A percentile compares a stretch with the other conserved stretches of the same genome.
Conservation (phyloP, 2,329 filamentous ascomycete species). For the Aspergillus felis region DNA sequence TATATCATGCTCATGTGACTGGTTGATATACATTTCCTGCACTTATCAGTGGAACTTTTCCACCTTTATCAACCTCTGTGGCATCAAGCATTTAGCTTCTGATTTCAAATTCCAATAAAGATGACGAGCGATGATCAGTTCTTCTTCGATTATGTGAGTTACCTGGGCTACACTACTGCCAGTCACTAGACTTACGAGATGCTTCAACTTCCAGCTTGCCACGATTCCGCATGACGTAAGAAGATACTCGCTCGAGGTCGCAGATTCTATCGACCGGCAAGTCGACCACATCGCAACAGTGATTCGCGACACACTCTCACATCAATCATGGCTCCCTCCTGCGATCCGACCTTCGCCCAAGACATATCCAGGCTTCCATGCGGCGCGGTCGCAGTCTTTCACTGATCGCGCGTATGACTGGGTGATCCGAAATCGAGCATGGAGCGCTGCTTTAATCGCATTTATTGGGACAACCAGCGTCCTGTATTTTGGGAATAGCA, state of each 20-base stretch:
- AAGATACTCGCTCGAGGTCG: slow-evolving; percentile 67
- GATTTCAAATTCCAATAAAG: slow-evolving; percentile 25
- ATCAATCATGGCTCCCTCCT: slow-evolving; percentile 69
- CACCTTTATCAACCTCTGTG: neutral
- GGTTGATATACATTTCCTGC: neutral
- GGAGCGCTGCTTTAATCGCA: slow-evolving; percentile 67
- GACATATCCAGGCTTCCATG: slow-evolving; percentile 17
- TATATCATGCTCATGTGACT: slow-evolving; percentile 15
- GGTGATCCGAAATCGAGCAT: slow-evolving; percentile 67
- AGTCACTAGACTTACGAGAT: slow-evolving; percentile 10
- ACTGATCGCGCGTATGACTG: slow-evolving; percentile 63
- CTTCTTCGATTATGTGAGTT: slow-evolving; percentile 69
- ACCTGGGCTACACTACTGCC: neutral
- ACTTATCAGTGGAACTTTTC: slow-evolving; percentile 4
- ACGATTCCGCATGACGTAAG: slow-evolving; percentile 63
- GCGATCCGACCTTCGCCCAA: slow-evolving; percentile 55
- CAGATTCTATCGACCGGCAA: slow-evolving; percentile 74
- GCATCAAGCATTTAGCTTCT: neutral
- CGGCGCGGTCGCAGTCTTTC: slow-evolving; percentile 36
- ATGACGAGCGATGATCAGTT: slow-evolving; percentile 80
- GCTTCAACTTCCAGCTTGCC: slow-evolving; percentile 43
- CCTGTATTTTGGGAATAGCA: slow-evolving; percentile 60
- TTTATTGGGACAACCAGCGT: slow-evolving; percentile 63
- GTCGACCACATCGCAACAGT: slow-evolving; percentile 71
- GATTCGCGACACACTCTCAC: slow-evolving; percentile 65